A percentile compares a stretch with the other conserved stretches of the same genome.
phyloP scores from a whole-genome alignment of 2,329 filamentous ascomycete species.

The Aspergillus puulaauensis region DNA sequence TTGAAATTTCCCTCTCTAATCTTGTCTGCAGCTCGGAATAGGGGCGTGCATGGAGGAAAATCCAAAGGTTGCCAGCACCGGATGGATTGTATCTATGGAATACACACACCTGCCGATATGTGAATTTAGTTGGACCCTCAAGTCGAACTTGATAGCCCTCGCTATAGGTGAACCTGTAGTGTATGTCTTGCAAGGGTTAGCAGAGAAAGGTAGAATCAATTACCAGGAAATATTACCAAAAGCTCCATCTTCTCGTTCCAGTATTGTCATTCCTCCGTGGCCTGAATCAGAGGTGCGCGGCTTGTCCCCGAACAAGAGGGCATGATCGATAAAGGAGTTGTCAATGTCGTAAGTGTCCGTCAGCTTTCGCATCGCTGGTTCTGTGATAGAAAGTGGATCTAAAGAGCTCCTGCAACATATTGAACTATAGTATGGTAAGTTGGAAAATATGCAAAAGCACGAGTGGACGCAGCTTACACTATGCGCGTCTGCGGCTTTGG shows the following conservation, averaged over 20 bases:
- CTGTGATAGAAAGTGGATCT: constrained; percentile 16
- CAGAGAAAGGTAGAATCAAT: background rate
- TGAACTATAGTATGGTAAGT: constrained; percentile 5
- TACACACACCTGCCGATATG: constrained; percentile 18
- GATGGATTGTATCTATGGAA: constrained; percentile 17
- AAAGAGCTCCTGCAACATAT: constrained; percentile 15
- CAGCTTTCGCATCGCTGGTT: constrained; percentile 10
- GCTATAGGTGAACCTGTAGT: constrained; percentile 17
- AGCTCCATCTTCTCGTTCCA: background rate
- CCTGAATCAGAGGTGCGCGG: constrained; percentile 19
- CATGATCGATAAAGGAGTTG: constrained; percentile 12
- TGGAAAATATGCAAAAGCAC: too few relatives aligned
- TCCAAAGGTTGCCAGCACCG: constrained; percentile 15
- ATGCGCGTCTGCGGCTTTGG: constrained; percentile 12
- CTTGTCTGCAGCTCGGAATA: constrained; percentile 7
- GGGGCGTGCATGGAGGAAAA: constrained; percentile 16
- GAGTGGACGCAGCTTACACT: constrained; percentile 1
- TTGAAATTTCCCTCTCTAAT: constrained; percentile 2
- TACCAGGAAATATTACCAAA: constrained; percentile 3
- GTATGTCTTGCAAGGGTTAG: constrained; percentile 14
- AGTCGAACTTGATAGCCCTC: constrained; percentile 1
- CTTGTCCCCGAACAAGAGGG: constrained; percentile 21
- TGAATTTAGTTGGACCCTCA: constrained; percentile 9
- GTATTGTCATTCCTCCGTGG: constrained; percentile 7
- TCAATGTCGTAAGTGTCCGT: constrained; percentile 15